Conservation (phyloP, 2,329 filamentous ascomycete genomes). For the Sphaerulina musiva region DNA sequence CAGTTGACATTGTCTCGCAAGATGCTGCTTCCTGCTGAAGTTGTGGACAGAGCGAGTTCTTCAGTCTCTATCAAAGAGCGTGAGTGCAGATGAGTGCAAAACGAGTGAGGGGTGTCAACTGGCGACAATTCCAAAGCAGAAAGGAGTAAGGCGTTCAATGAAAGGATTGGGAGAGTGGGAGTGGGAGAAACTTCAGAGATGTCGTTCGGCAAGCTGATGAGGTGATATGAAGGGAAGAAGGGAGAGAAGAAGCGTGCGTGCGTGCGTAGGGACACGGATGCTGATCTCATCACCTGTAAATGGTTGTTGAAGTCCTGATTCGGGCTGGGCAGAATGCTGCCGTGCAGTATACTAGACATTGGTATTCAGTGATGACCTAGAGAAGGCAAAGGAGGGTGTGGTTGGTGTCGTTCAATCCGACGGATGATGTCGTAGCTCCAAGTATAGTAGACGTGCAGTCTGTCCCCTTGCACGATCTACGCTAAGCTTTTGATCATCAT, state of each 20-base stretch:
- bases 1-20: not conserved
- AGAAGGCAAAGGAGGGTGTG: not conserved
- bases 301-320: not conserved
- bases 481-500: not conserved
- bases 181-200: conserved; percentile 8
- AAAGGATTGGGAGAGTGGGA: conserved; percentile 5
- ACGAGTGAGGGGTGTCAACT: conserved; percentile 12
- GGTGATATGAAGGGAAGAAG: not conserved
- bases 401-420: not conserved
- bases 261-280: not conserved
- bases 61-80: conserved; percentile 11
- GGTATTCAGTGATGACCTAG: not conserved
- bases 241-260: not conserved
- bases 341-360: not conserved
- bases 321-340: not conserved
- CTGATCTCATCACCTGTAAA: not conserved
- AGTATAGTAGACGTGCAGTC: not conserved
- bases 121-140: conserved; percentile 13
- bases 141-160: conserved; percentile 5
- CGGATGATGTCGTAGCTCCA: not conserved
- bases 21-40: not conserved
- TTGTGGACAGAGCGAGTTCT: conserved; percentile 10
- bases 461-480: not conserved
- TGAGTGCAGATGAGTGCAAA: conserved; percentile 15
- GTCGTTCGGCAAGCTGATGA: conserved; percentile 1